phyloP scores from a whole-genome alignment of 2,329 filamentous ascomycete species.

The Fusarium sp. region DNA sequence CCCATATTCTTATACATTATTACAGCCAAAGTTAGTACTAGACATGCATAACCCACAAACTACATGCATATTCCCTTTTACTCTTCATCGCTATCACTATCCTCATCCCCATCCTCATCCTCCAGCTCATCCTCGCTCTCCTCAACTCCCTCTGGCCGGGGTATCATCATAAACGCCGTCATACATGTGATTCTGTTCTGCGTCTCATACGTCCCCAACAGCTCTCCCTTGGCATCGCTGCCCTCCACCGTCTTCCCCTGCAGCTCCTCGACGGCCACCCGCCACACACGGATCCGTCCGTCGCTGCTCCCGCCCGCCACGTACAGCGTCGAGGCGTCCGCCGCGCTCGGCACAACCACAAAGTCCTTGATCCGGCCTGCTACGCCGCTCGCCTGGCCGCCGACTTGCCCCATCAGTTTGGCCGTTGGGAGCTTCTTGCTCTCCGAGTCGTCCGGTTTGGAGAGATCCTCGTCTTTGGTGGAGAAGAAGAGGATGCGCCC shows the following conservation, averaged over 20 bases:
- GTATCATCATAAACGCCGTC: slow-evolving; percentile 85
- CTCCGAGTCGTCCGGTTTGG: slow-evolving; percentile 48
- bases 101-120: slow-evolving; percentile 49
- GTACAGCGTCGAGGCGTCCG: slow-evolving; percentile 58
- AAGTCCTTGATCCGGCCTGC: slow-evolving; percentile 89
- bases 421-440: slow-evolving; percentile 63
- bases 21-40: slow-evolving; percentile 3
- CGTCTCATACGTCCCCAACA: slow-evolving; percentile 84
- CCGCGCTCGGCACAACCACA: slow-evolving; percentile 65
- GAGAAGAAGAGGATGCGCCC: slow-evolving; percentile 87
- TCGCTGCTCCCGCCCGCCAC: slow-evolving; percentile 85
- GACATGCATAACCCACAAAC: slow-evolving; percentile 4
- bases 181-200: slow-evolving; percentile 91
- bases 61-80: slow-evolving; percentile 6
- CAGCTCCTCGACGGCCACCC: slow-evolving; percentile 60
- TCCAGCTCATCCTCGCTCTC: slow-evolving; percentile 66
- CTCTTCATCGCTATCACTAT: slow-evolving; percentile 54
- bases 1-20: slow-evolving; percentile 22
- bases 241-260: slow-evolving; percentile 44
- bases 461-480: slow-evolving; percentile 65
- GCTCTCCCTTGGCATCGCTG: slow-evolving; percentile 42
- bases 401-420: slow-evolving; percentile 78
- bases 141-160: slow-evolving; percentile 69
- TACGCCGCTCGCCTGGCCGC: slow-evolving; percentile 76
- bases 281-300: slow-evolving; percentile 84